A percentile compares a stretch with the other conserved stretches of the same genome.
Conservation (phyloP, 2,329 filamentous ascomycete species). For the Sporothrix inflata region DNA sequence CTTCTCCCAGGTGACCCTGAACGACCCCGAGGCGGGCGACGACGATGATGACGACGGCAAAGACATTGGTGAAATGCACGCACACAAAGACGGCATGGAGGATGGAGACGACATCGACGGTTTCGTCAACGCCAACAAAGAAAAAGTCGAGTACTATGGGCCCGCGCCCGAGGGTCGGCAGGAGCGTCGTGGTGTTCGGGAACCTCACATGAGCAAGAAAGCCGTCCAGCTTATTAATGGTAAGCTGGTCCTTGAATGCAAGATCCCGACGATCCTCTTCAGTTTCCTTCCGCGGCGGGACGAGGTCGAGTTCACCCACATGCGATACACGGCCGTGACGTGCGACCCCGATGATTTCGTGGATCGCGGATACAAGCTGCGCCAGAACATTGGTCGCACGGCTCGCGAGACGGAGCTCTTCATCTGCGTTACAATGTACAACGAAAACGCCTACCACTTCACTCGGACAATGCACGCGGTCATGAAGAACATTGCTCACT, state of each 20-base stretch:
- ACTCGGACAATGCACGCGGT: constrained; percentile 98
- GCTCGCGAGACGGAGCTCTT: constrained; percentile 92
- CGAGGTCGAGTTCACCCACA: constrained; percentile 93
- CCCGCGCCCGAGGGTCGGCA: constrained; percentile 87
- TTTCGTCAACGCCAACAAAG: constrained; percentile 38
- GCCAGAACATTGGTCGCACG: constrained; percentile 90
- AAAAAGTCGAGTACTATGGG: constrained; percentile 80
- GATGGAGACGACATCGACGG: background rate
- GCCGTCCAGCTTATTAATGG: constrained; percentile 97
- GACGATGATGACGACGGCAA: constrained; percentile 37
- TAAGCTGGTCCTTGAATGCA: constrained; percentile 96
- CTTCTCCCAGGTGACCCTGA: constrained; percentile 58
- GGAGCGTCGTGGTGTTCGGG: constrained; percentile 80
- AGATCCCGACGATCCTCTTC: constrained; percentile 97
- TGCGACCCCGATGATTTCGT: constrained; percentile 89
- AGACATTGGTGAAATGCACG: constrained; percentile 36
- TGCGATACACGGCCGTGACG: constrained; percentile 92
- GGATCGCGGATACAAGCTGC: constrained; percentile 88
- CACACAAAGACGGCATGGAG: constrained; percentile 20
- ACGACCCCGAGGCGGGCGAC: constrained; percentile 43
- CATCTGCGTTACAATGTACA: constrained; percentile 98
- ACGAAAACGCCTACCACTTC: constrained; percentile 95
- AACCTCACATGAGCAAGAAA: constrained; percentile 86
- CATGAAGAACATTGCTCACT: constrained; percentile 97
- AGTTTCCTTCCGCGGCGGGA: constrained; percentile 92